Percentiles rank a stretch among this genome's conserved stretches.
These are phyloP conservation scores for Exophiala aquamarina DNA, from an alignment of 2,329 filamentous ascomycete genomes.

Conservation along the genomic window DNA sequence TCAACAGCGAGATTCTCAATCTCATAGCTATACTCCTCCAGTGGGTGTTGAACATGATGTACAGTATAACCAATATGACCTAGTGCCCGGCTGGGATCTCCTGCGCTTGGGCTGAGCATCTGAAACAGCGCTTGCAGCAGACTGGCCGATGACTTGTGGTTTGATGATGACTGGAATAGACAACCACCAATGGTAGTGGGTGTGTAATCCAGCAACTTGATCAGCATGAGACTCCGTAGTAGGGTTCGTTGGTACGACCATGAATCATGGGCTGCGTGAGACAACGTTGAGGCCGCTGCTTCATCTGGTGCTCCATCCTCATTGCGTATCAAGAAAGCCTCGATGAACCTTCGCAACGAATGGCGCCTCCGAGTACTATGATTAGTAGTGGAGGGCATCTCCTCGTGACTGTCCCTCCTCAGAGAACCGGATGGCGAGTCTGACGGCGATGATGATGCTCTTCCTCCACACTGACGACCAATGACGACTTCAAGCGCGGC, in stretches of 20 bases:
- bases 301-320: conserved; percentile 42
- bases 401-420: conserved; percentile 2
- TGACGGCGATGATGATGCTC: conserved; percentile 1
- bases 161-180: conserved; percentile 54
- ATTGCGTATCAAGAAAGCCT: conserved; percentile 58
- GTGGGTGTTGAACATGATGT: conserved; percentile 53
- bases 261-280: conserved; percentile 30
- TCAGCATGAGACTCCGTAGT: conserved; percentile 59
- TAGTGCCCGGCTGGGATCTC: conserved; percentile 57
- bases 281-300: neutral
- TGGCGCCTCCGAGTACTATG: neutral
- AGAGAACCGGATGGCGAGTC: no score
- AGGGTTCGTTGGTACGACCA: conserved; percentile 58
- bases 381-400: no score
- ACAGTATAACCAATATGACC: conserved; percentile 59
- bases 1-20: conserved; percentile 63
- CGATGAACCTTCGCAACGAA: conserved; percentile 52
- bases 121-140: conserved; percentile 53
- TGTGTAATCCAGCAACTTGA: conserved; percentile 59
- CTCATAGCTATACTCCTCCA: conserved; percentile 59
- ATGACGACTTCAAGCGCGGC: conserved; percentile 59
- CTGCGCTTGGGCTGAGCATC: conserved; percentile 58
- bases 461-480: conserved; percentile 43
- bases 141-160: conserved; percentile 56
- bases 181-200: conserved; percentile 40